Evolutionary conservation across 805 yeast species (phyloP).

Genomic region (Hanseniaspora thailandica): DNA sequence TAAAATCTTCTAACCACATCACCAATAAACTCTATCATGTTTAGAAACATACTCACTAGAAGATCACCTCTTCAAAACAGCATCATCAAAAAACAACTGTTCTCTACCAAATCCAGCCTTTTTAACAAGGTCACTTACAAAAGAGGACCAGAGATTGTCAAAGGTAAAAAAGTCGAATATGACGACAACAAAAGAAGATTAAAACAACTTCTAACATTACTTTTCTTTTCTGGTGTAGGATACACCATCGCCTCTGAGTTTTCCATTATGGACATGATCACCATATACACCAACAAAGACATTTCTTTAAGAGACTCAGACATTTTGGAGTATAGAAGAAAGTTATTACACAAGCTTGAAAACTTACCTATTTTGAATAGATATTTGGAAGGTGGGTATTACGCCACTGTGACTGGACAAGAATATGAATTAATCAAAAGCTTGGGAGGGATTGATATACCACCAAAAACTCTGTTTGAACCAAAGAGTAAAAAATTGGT

Average conservation of each 20-base stretch:
- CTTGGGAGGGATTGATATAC: conserved; percentile 71
- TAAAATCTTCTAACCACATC: background rate
- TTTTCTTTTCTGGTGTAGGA: conserved; percentile 25
- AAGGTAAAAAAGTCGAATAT: conserved; percentile 36
- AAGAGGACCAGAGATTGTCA: conserved; percentile 40
- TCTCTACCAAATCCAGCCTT: background rate
- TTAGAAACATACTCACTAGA: background rate
- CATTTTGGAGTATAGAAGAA: conserved; percentile 24
- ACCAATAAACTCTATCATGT: background rate
- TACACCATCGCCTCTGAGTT: conserved; percentile 27
- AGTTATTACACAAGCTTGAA: conserved; percentile 38
- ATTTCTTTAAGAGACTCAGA: conserved; percentile 25
- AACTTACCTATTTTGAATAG: conserved; percentile 39
- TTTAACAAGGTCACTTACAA: background rate
- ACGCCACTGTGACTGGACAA: conserved; percentile 15
- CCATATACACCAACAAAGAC: conserved; percentile 27
- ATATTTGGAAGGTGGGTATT: conserved; percentile 33
- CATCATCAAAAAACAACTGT: background rate
- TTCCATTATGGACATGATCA: conserved; percentile 29
- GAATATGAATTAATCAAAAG: conserved; percentile 34
- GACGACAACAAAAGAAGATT: conserved; percentile 11
- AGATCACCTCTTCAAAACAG: background rate
- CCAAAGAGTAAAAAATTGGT: conserved; percentile 45
- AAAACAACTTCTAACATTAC: conserved; percentile 21
- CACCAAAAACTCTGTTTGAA: conserved; percentile 58